Conservation (phyloP, 2,329 filamentous ascomycete species). For the Colletotrichum sp. region DNA sequence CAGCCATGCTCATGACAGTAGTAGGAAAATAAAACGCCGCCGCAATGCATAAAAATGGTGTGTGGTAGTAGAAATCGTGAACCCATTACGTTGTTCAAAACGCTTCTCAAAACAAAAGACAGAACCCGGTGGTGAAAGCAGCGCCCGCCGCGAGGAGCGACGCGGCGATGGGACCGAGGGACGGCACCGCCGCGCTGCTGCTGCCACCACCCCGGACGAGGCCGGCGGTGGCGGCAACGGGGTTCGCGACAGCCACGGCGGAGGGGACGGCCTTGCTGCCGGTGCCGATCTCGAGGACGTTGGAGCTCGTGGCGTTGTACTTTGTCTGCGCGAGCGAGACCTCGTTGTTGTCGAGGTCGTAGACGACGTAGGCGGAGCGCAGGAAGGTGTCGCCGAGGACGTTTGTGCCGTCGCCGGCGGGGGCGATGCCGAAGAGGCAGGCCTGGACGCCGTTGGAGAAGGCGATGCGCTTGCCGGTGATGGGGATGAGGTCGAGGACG, state of each 20-base stretch:
- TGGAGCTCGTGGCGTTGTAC: constrained; percentile 59
- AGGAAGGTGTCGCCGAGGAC: constrained; percentile 79
- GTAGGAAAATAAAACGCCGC: not conserved
- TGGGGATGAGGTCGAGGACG: constrained; percentile 56
- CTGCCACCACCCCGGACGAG: constrained; percentile 26
- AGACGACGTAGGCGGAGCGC: constrained; percentile 77
- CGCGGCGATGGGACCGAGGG: constrained; percentile 4
- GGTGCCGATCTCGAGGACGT: constrained; percentile 60
- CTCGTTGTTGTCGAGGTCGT: constrained; percentile 74
- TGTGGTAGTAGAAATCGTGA: not conserved
- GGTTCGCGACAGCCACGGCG: constrained; percentile 54
- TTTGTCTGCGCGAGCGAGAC: constrained; percentile 73
- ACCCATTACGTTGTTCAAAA: not conserved
- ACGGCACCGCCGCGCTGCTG: constrained; percentile 1
- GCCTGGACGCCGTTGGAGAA: constrained; percentile 60
- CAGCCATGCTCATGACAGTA: not conserved
- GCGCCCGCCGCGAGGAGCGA: constrained; percentile 2
- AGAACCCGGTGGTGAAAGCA: not conserved
- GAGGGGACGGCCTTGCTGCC: constrained; percentile 57
- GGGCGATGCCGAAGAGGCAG: constrained; percentile 73
- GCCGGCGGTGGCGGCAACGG: constrained; percentile 55
- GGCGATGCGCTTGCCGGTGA: constrained; percentile 50
- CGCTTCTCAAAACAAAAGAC: not conserved
- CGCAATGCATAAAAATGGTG: constrained; percentile 9
- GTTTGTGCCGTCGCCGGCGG: constrained; percentile 58